Base-by-base conservation (phyloP, 176 grass and related monocot genomes). In the Lolium multiflorum region DNA sequence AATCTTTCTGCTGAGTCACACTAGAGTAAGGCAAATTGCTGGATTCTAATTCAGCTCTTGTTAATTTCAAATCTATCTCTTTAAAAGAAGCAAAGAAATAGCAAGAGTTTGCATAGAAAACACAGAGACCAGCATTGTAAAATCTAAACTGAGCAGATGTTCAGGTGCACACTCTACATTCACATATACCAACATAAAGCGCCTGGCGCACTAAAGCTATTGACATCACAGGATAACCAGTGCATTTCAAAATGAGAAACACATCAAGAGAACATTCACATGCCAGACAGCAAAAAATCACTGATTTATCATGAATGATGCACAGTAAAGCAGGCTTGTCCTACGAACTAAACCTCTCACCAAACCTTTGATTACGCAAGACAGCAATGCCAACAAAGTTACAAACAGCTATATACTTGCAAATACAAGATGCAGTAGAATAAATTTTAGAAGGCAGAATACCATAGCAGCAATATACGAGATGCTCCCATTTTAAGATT, bases 291-390 rank as follows among this genome's bases (percentile, higher is more conserved):
- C 25, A 83, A 14, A 72, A 81, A 65, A 7, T 20, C 18, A 9
- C 44, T 66, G 58, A 38, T 28, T 65, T 24, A 12, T 18, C 13
- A 77, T 50, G 39, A 47, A 26, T 76, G 3, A 38, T 39, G 52
- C 49, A 41, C 24, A 50, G 18, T 60, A 39, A 65, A 83, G 12
- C 6, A 84, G 55, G 10, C 21, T 31, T 49, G 16, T 18, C 38
- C 16, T 37, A 18, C 8, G 8, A 11, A 20, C 39, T 46, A 71
- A 72, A 72, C 46, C 56, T 8, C 2, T 35, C 31, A 35, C 31
- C 31, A 50, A 71, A 78, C 31, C 51, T 74, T 9, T 11, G 18
- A 86, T 43, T 38, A 26, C 7, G 44, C 9, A 83, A 85, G 35
- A 41, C 26, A 43, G 10, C 11, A 55, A 72, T 41, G 12, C 2